Percentiles rank a stretch among this genome's conserved stretches.
phyloP scores from a whole-genome alignment of 495 filamentous ascomycete species.

The Lepraria neglecta region DNA sequence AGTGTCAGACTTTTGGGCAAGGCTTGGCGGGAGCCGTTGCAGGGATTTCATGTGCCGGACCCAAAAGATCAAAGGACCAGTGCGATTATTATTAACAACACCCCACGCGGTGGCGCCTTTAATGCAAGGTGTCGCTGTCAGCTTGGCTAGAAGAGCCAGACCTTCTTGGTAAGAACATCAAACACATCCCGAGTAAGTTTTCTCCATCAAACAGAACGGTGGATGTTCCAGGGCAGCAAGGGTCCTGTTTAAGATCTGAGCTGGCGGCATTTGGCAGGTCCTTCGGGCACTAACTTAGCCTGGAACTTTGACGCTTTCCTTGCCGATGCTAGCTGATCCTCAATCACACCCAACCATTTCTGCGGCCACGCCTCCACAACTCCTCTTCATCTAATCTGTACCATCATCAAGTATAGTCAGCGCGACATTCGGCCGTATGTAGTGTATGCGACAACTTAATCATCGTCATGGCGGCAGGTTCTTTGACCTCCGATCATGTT shows the following conservation, averaged over 20 bases:
- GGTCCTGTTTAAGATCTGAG: slow-evolving; percentile 8
- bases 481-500: slow-evolving; percentile 83
- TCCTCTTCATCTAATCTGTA: not conserved
- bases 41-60: slow-evolving; percentile 9
- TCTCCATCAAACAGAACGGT: not conserved
- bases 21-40: slow-evolving; percentile 12
- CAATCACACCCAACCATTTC: slow-evolving; percentile 12
- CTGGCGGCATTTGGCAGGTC: slow-evolving; percentile 5
- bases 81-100: too few species aligned
- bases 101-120: too few species aligned
- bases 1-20: not conserved
- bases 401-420: slow-evolving; percentile 3
- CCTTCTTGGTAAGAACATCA: too few species aligned
- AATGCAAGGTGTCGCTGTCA: not conserved
- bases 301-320: not conserved
- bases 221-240: not conserved
- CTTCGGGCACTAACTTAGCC: slow-evolving; percentile 5
- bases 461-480: slow-evolving; percentile 43
- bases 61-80: not conserved
- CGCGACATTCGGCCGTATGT: slow-evolving; percentile 12
- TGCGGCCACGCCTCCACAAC: slow-evolving; percentile 6
- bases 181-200: too few species aligned
- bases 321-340: slow-evolving; percentile 9
- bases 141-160: not conserved
- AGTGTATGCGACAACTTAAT: slow-evolving; percentile 15